Base-by-base conservation (phyloP, 2,329 filamentous ascomycete species). In the Epichloe typhina region DNA sequence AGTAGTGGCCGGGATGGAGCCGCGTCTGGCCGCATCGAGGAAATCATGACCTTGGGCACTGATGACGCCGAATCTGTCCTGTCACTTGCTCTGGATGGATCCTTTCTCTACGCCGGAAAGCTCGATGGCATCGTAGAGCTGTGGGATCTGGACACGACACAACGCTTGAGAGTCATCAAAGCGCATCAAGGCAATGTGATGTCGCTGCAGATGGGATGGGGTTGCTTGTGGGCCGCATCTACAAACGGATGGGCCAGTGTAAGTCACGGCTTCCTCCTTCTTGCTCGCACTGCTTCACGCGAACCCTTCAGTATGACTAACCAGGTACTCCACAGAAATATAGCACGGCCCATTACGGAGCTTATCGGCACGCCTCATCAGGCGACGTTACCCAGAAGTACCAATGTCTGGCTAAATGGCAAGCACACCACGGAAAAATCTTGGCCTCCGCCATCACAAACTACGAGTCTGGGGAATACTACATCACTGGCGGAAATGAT, bases 61-160 rank as follows among this genome's bases (percentile, higher is more conserved):
- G 80, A 83, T 51, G 76, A 84, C 55, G 79, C 73, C 4, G 74
- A 80, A 53, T 83, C 80, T 0, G 76, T 84, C 12, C 72, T 96
- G 52, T 93, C 88, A 0, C 75, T 98, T 49, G 84, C 87, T 5
- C 77, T 95, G 3, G 90, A 97, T 55, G 89, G 88, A 0, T 90
- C 89, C 0, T 94, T 98, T 57, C 74, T 98, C 4, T 98, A 97
- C 63, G 88, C 86, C 53, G 93, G 93, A 45, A 86, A 94, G 58
- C 78, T 89, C 1, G 83, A 87, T 39, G 94, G 93, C 21, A 79
- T 95, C 47, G 81, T 98, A 53, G 91, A 97, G 64, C 80, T 98
- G 11, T 98, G 94, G 91, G 94, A 98, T 63, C 75, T 98, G 13
- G 91, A 97, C 63, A 97, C 93, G 0, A 83, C 85, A 50, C 93